Base-by-base conservation (phyloP, 352 stramenopile species). In the Phytopythium mirpurense region DNA sequence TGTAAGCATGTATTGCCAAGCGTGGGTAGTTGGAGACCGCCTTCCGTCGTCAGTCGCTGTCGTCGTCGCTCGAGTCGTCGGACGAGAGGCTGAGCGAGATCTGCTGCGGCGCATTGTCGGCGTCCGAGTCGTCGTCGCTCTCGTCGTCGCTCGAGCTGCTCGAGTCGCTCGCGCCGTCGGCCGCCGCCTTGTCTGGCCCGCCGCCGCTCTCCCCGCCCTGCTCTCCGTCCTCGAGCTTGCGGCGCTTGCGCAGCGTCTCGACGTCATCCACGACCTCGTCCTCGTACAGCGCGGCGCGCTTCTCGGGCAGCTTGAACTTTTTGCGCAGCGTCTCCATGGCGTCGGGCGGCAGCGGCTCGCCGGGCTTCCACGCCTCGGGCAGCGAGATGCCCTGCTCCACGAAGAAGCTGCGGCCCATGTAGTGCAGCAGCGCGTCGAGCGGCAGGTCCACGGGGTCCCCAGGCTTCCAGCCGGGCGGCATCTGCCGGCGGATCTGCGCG, bases 361-460 rank as follows among this genome's bases (percentile, higher is more conserved):
- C 79, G 0, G 72, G 70, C 63, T 87, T 88, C 78, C 82, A 89
- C 10, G 72, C 61, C 32, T 88, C 78, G 1, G 79, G 79, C 41
- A 93, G 54, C 18, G 68, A 72, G 27, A 93, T 86, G 24, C 76
- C 80, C 36, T 90, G 74, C 40, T 90, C 83, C 32, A 72, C 71
- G 48, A 93, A 88, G 37, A 88, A 87, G 56, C 63, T 81, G 18
- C 75, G 75, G 23, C 83, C 83, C 73, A 90, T 88, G 62, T 90
- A 89, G 54, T 90, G 81, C 34, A 90, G 59, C 27, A 90, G 47
- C 7, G 83, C 83, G 59, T 93, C 83, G 7, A 88, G 68, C 35
- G 83, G 78, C 21, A 93, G 59, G 43, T 93, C 83, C 38, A 93
- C 79, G 0, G 78, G 75, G 54, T 90, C 82, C n/a, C 82, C 83